Base-by-base conservation (phyloP, 345 rosid species). In the Sonneratia alba region DNA sequence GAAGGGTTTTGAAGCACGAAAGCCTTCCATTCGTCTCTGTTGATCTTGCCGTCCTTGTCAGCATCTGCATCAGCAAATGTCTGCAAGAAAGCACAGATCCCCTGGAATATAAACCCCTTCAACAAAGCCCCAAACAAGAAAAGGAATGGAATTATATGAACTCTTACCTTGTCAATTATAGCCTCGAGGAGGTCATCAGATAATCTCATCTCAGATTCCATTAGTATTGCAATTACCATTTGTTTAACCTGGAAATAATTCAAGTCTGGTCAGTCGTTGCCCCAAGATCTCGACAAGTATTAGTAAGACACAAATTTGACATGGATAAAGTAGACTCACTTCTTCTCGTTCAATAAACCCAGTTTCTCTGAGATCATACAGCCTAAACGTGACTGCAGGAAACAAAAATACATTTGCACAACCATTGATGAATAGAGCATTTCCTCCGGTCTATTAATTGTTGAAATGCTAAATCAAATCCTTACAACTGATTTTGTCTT, bases 281-380 rank as follows among this genome's bases (percentile, higher is more conserved):
- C 48, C 32, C 10, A 16, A 75, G 5, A 7, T 19, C 34, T 27
- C 6, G 9, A 66, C 21, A 24, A 43, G 61, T 47, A 14, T 43
- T 36, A 36, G 24, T 37, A 36, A 1, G 38, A 21, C 24, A 53
- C 16, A 19, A 53, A 2, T 18, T 53, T 21, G 24, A 5, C 37
- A 62, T 13, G 37, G 3, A 10, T 19, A 65, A 37, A 53, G 56
- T 16, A 67, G 27, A 76, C 88, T 75, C 79, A 89, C 98, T 79
- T 91, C 98, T 77, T 91, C 94, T 67, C 93, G 79, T 71, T 91
- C 97, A 1, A 89, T 91, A 72, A 76, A 91, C 53, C 98, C 97
- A 3, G 90, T 87, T 80, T 89, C 94, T 83, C 90, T 78, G 79
- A 93, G 83, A 84, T 91, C 96, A 75, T 93, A 93, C 63, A 91